Conservation (phyloP, 2,329 filamentous ascomycete species). For the Fonsecaea monophora region DNA sequence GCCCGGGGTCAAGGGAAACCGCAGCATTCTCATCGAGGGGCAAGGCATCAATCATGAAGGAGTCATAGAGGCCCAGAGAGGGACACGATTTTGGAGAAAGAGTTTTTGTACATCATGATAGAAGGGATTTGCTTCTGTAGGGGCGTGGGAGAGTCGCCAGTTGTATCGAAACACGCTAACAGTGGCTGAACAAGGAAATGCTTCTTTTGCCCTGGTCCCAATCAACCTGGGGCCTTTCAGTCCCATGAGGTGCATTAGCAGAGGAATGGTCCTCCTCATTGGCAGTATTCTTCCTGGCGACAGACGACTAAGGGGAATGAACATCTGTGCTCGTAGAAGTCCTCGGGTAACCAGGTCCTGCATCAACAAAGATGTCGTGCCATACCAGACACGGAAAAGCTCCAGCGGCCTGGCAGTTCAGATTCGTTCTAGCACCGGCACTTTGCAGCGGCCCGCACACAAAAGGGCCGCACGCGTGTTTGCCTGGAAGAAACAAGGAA, state of each 20-base stretch:
- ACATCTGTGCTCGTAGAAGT: background rate
- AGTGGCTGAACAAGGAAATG: background rate
- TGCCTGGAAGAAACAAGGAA: background rate
- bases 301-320: background rate
- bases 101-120: conserved; percentile 22
- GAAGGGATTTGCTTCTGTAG: background rate
- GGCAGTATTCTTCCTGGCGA: background rate
- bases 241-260: background rate
- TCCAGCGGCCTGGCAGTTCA: background rate
- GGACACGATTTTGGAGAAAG: background rate
- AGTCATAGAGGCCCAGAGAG: conserved; percentile 1
- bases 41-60: conserved; percentile 27
- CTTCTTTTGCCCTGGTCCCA: background rate
- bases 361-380: background rate
- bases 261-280: background rate
- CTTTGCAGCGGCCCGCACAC: background rate
- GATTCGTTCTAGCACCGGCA: background rate
- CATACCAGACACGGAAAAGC: background rate
- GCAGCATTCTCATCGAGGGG: conserved; percentile 28
- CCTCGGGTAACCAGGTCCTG: conserved; percentile 1
- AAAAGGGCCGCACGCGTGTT: background rate
- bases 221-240: background rate
- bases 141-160: background rate
- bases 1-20: conserved; percentile 28
- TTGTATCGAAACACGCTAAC: background rate